Evolutionary conservation across 2,329 filamentous ascomycete genomes (phyloP).

Genomic region (Mycogone perniciosa): DNA sequence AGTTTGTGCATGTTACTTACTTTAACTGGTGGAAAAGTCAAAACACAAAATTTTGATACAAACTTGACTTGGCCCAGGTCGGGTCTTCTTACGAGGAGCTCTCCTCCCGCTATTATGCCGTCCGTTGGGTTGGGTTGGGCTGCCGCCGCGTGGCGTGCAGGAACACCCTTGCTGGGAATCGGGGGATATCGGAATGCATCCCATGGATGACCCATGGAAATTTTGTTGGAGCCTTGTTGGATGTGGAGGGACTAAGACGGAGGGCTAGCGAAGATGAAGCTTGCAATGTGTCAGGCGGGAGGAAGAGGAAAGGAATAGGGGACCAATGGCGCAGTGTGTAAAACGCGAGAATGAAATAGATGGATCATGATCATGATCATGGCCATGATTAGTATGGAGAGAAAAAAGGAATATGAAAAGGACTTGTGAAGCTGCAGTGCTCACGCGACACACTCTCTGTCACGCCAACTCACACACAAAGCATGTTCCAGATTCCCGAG

Average conservation of each 20-base stretch:
- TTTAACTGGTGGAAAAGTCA: too few species aligned
- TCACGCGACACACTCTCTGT: not conserved
- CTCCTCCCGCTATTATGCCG: too few species aligned
- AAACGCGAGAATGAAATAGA: too few species aligned
- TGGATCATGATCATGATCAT: too few species aligned
- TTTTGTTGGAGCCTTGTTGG: not conserved
- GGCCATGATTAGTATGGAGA: not conserved
- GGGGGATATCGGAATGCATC: slow-evolving; percentile 9
- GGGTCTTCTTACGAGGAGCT: not conserved
- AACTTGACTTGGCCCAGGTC: not conserved
- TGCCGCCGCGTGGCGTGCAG: slow-evolving; percentile 7
- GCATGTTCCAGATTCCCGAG: not conserved
- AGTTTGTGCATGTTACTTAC: too few species aligned
- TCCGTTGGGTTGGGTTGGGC: too few species aligned
- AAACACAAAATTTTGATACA: too few species aligned
- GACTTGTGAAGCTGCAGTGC: not conserved
- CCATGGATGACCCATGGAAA: not conserved
- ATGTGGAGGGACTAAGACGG: not conserved
- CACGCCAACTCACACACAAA: too few species aligned
- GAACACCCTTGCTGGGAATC: not conserved
- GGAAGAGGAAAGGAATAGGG: slow-evolving; percentile 1
- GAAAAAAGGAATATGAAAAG: not conserved
- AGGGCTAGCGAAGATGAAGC: slow-evolving; percentile 4
- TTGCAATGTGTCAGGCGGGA: slow-evolving; percentile 8
- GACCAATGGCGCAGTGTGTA: not conserved